These are phyloP conservation scores for Sanghuangporus sanghuang DNA, from an alignment of 1,284 basidiomycete genomes.

Conservation along the genomic window DNA sequence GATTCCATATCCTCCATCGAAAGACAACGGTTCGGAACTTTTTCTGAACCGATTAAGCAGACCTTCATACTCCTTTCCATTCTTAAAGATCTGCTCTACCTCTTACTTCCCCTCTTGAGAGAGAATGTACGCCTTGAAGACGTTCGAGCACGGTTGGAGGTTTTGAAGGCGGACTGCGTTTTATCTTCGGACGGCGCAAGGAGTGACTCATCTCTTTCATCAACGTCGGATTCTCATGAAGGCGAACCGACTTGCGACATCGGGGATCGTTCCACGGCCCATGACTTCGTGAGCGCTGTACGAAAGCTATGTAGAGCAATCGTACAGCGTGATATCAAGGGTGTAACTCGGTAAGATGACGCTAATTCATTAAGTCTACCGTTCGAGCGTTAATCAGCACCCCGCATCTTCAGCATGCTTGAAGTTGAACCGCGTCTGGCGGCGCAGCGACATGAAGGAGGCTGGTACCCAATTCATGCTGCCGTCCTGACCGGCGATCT, in stretches of 20 bases:
- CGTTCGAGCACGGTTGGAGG: neutral
- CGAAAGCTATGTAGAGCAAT: slow-evolving; percentile 1
- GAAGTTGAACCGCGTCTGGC: neutral
- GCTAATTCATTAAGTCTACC: no score
- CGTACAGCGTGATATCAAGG: slow-evolving; percentile 1
- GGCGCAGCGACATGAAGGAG: neutral
- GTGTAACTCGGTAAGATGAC: neutral
- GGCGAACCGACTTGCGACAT: neutral
- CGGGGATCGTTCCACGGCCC: neutral
- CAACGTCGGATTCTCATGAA: neutral
- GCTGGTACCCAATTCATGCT: slow-evolving; percentile 3
- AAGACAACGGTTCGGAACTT: no score
- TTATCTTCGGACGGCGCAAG: neutral
- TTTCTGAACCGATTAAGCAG: no score
- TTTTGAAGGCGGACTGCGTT: neutral
- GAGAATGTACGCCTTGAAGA: neutral
- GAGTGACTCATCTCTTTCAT: neutral
- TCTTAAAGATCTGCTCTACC: neutral
- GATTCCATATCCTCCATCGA: no score
- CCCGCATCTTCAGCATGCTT: neutral
- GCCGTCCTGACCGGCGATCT: slow-evolving; percentile 3
- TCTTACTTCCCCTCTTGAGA: neutral
- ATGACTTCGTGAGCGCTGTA: neutral
- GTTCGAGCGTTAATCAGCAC: neutral
- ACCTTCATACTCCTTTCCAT: neutral